Base-by-base conservation (phyloP, 768 basidiomycete species). In the Leccinum fibrillosum region DNA sequence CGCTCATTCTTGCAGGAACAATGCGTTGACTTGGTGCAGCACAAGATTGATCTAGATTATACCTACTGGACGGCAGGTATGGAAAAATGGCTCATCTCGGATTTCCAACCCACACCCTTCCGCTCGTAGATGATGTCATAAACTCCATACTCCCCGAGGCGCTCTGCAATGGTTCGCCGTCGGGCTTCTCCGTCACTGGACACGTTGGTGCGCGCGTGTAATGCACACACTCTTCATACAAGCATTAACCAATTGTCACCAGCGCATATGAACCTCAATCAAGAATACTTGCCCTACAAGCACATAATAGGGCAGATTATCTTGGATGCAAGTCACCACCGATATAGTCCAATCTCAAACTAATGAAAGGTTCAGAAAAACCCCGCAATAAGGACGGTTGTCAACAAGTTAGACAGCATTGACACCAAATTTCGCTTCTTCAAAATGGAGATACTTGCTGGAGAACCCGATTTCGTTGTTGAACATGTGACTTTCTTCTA, bases 391-490 rank as follows among this genome's bases (percentile, higher is more conserved):
- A 81, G 80, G 65, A 98, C 96, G 0, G 94, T 98, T 2, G 94
- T 99, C 42, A 98, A 99, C 77, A 99, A 98, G 73, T 76, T 97
- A 35, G 84, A 95, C 63, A 84, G 74, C 39, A 98, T 98, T 54
- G 85, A 94, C 67, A 85, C 79, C 26, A 79, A 88, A 69, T 99
- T 94, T 71, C 86, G 97, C 19, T 89, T 94, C 62, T 99, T 99
- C 72, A 81, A 90, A 64, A 98, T 99, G 97, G 97, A 99, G 65
- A 78, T 98, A 6, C 78, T 99, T 42, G 97, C 96, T 0, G 97
- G 97, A 1, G 89, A 95, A 57, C 82, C 86, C 1, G 81, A 97
- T 66, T 94, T 87, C 69, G 65, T 94, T 23, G 94, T 98, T 5
- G 84, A 90, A 65, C 90, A 93, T 74, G 96, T 96, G 64, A 57